These are phyloP conservation scores for Hypoxylon sp. DNA, from an alignment of 2,329 filamentous ascomycete species.

Conservation along the genomic window DNA sequence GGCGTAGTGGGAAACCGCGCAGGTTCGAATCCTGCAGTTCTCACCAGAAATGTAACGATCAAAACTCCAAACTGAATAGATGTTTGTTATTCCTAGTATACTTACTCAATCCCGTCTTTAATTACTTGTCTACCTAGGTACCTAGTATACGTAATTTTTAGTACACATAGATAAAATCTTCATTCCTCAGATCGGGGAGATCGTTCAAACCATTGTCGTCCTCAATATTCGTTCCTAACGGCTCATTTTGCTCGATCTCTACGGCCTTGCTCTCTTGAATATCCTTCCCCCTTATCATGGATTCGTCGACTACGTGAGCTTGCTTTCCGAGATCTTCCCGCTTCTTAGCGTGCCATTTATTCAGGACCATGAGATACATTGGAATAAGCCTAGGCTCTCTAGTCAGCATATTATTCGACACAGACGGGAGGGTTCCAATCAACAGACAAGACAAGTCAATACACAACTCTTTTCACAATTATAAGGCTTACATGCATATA, in stretches of 20 bases:
- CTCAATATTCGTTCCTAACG: conserved; percentile 46
- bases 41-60: no score
- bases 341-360: conserved; percentile 62
- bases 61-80: no score
- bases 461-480: background rate
- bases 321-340: conserved; percentile 67
- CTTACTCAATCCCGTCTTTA: background rate
- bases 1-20: no score
- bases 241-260: conserved; percentile 55
- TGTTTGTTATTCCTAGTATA: no score
- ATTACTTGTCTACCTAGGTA: background rate
- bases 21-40: no score
- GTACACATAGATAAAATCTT: conserved; percentile 72
- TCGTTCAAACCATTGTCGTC: conserved; percentile 70
- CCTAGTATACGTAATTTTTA: conserved; percentile 19
- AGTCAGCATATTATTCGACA: conserved; percentile 39
- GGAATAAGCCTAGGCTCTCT: conserved; percentile 51
- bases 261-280: conserved; percentile 52
- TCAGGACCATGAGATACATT: conserved; percentile 62
- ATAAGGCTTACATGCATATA: background rate
- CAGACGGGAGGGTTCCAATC: background rate
- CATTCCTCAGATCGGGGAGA: conserved; percentile 75
- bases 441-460: background rate
- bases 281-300: conserved; percentile 55
- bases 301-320: conserved; percentile 64